Evolutionary conservation across 2,329 filamentous ascomycete genomes (phyloP), one percentile per base, ranked within the genome.

Genomic region (Beauveria australis): DNA sequence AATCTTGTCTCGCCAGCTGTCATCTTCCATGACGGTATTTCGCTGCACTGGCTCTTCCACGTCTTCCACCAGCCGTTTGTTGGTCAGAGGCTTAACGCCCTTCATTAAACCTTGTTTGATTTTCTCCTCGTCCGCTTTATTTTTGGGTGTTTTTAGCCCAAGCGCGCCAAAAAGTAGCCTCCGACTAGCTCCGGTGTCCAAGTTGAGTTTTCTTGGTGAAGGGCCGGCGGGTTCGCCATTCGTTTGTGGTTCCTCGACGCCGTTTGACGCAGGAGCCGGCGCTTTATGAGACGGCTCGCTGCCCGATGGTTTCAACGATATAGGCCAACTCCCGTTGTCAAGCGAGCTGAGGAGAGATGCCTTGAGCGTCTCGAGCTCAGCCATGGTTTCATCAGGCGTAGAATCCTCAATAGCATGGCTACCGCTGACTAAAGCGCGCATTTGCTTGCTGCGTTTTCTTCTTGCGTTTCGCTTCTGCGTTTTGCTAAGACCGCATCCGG

Each of bases 1-100:
- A 62, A 97, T 87, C 65, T 86, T 91, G 5, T 83, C 76, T 65
- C 84, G 84, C 92, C 92, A 97, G 24, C 83, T 80, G 33, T 89
- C 80, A 49, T 84, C 79, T 49, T 76, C 72, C 18, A 75, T 71
- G 5, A 61, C 46, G 30, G 62, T 60, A 3, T 66, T 61, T 3
- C 59, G 30, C 14, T 68, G 62, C 8, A 14, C n/a, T n/a, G 60
- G 57, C 7, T 61, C 16, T 24, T 65, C 56, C 1, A 63, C 61
- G 2, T 68, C 66, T 19, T 70, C 59, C 49, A 74, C 47, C 12
- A 62, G 63, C 64, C 76, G 68, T 30, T 68, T 66, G 56, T 76
- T 77, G 58, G 70, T 63, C 7, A 76, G 63, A 33, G 75, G 76
- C 55, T 73, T 77, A 59, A 79, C 76, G 70, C 80, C 75, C 63